Evolutionary conservation across 108 stramenopile species (phyloP).

Genomic region (Phaeodactylum tricornutum): DNA sequence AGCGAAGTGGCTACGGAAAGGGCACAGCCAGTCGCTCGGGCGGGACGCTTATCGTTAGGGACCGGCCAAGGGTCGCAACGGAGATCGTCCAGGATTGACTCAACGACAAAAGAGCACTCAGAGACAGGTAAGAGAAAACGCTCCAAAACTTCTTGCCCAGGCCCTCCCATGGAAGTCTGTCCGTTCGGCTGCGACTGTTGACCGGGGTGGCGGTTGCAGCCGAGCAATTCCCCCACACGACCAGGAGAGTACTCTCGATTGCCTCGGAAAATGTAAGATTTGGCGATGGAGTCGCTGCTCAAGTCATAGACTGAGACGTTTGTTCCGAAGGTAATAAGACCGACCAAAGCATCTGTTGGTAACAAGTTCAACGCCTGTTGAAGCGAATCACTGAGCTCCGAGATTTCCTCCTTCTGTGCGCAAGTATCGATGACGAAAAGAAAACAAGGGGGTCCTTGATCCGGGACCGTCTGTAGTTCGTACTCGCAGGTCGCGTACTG

Average conservation of each 20-base stretch:
- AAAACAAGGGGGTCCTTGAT: constrained; percentile 90
- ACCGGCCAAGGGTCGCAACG: constrained; percentile 97
- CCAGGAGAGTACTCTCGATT: constrained; percentile 79
- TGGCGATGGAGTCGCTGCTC: constrained; percentile 85
- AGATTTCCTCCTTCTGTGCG: constrained; percentile 79
- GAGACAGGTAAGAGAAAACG: constrained; percentile 90
- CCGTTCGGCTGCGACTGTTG: constrained; percentile 20
- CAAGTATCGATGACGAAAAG: constrained; percentile 96
- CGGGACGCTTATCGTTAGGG: constrained; percentile 79
- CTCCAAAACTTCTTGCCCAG: constrained; percentile 58
- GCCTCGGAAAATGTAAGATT: constrained; percentile 90
- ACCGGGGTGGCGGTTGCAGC: constrained; percentile 17
- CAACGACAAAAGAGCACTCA: constrained; percentile 87
- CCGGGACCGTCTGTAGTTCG: constrained; percentile 80
- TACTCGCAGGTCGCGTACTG: constrained; percentile 98
- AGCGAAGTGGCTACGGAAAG: constrained; percentile 81
- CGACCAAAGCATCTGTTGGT: constrained; percentile 92
- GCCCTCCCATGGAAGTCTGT: constrained; percentile 22
- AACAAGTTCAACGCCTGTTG: constrained; percentile 89
- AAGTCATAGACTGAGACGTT: constrained; percentile 98
- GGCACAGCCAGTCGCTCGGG: constrained; percentile 91
- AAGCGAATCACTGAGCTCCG: constrained; percentile 89
- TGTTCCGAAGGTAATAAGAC: constrained; percentile 95
- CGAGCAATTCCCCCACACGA: constrained; percentile 83
- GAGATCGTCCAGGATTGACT: constrained; percentile 94